These are phyloP conservation scores for Solanum chmielewskii DNA, from an alignment of 257 asterid species.

Conservation along the genomic window DNA sequence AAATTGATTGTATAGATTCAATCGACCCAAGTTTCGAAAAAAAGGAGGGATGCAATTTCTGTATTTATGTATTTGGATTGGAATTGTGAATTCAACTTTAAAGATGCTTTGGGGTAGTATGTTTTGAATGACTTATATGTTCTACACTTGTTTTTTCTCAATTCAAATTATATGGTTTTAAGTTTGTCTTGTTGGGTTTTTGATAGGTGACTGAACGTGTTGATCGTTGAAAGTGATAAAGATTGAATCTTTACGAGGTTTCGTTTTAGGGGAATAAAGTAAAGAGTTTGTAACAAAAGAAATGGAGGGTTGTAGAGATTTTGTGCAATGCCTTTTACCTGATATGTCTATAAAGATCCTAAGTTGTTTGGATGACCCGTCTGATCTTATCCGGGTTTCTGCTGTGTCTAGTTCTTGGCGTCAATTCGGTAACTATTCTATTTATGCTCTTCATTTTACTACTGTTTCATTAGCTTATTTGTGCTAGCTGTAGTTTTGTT, in stretches of 20 bases:
- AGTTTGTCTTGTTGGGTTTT: background rate
- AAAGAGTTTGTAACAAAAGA: background rate
- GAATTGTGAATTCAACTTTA: background rate
- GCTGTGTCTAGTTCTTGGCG: constrained; percentile 77
- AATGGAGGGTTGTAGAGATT: constrained; percentile 41
- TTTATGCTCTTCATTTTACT: background rate
- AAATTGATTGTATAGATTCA: background rate
- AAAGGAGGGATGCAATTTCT: background rate
- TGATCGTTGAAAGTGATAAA: background rate
- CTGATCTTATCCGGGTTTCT: constrained; percentile 51
- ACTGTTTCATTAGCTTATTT: background rate
- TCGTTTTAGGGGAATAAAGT: background rate
- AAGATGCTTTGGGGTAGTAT: background rate
- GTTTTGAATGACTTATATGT: background rate
- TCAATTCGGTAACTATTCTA: constrained; percentile 36
- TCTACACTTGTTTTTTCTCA: background rate
- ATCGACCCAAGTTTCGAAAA: background rate
- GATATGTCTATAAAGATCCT: constrained; percentile 50
- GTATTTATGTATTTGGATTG: background rate
- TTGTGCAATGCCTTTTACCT: constrained; percentile 43
- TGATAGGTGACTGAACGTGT: background rate
- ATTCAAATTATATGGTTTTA: background rate
- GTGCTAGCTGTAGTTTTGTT: background rate
- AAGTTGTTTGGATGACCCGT: constrained; percentile 50
- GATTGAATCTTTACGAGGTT: background rate